A percentile compares a stretch with the other conserved stretches of the same genome.
Conservation (phyloP, 352 stramenopile genomes). For the Phytophthora capsici region DNA sequence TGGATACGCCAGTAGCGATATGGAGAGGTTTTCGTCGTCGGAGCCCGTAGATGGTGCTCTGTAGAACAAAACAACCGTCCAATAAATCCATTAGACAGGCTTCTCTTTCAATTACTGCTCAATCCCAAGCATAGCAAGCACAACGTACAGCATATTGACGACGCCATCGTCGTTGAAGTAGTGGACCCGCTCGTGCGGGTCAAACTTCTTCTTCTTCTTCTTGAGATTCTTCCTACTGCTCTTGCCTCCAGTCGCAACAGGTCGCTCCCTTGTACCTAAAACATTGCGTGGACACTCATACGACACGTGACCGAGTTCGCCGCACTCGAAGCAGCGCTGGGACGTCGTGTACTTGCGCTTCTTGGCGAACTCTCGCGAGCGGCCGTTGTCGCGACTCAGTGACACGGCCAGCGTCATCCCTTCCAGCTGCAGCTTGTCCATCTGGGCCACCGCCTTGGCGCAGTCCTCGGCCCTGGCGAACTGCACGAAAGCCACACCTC, state of each 20-base stretch:
- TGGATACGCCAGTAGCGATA: constrained; percentile 75
- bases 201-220: constrained; percentile 74
- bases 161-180: constrained; percentile 76
- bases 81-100: constrained; percentile 26
- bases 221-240: constrained; percentile 62
- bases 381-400: constrained; percentile 82
- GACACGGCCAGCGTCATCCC: constrained; percentile 71
- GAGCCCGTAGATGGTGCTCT: constrained; percentile 57
- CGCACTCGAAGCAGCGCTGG: constrained; percentile 87
- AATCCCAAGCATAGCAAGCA: background rate
- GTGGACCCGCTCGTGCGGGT: constrained; percentile 58
- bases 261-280: constrained; percentile 71
- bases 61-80: constrained; percentile 7
- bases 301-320: constrained; percentile 74
- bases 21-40: constrained; percentile 66
- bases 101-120: constrained; percentile 1
- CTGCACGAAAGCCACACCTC: constrained; percentile 87
- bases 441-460: constrained; percentile 48
- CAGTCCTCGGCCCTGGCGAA: constrained; percentile 79
- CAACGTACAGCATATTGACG: constrained; percentile 70
- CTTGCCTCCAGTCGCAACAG: constrained; percentile 44
- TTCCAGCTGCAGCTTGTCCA: constrained; percentile 71
- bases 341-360: constrained; percentile 78
- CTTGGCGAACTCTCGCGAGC: constrained; percentile 75
- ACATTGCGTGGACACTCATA: constrained; percentile 89